Evolutionary conservation across 1,139 yeast genomes (phyloP), one percentile per base, ranked within the genome.

Genomic region (Hansenula sp.): DNA sequence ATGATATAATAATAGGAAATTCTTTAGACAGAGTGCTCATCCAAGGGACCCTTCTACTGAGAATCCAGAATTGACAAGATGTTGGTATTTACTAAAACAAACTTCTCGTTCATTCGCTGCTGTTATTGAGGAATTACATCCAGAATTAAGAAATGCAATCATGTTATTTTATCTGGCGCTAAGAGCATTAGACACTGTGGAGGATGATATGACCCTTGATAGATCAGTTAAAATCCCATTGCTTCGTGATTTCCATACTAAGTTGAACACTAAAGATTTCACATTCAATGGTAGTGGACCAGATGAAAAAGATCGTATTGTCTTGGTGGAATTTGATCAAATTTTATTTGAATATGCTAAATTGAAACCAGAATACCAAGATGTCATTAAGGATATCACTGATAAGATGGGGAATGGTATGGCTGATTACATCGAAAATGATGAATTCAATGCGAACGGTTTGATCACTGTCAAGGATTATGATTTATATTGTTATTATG

Each of bases 71-170:
- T 68, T 85, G 52, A 68, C 65, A 48, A 71, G 81, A 65, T 89
- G 97, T 63, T 88, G 84, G 61, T 76, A 79, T 49, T 70, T 90
- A 46, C 71, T 93, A 50, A 70, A 70, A 35, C 51, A 67, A 50
- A 87, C 98, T 0, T 90, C 98, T 15, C 79, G 99, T 53, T 89
- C 97, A 7, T 93, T 93, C 63, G 91, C 87, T 15, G 87, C 96
- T 0, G 99, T 93, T 31, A 93, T 93, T 58, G 76, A 78, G 70
- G 97, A 93, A 63, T 75, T 93, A 49, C 87, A 89, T 61, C 97
- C 98, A 0, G 96, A 90, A 59, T 70, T 94, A 53, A 78, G 96
- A 52, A 82, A 82, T 54, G 87, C 85, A 0, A 77, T 88, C 43
- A 82, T 81, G 90, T 51, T 93, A 7, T 93, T 94, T 66, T 93